These are phyloP conservation scores for Pleurostoma richardsiae DNA, from an alignment of 2,329 filamentous ascomycete genomes.

Conservation along the genomic window DNA sequence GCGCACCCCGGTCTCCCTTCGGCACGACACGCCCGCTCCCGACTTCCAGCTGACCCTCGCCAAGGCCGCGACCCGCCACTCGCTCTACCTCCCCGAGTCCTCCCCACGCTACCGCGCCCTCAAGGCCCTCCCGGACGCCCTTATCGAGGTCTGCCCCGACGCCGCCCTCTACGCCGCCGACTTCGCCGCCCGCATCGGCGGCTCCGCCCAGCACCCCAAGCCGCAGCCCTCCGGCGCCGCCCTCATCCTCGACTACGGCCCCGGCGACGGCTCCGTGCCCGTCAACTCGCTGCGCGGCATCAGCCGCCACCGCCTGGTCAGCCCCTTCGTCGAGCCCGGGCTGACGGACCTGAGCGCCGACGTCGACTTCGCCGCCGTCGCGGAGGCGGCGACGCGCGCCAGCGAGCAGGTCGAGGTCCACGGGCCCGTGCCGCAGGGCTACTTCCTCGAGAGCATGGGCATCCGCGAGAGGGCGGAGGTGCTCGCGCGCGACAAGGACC, in stretches of 20 bases:
- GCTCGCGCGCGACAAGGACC: conserved; percentile 44
- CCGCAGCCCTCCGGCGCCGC: conserved; percentile 71
- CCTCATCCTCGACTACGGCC: conserved; percentile 94
- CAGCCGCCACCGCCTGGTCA: conserved; percentile 67
- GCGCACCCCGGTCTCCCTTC: conserved; percentile 45
- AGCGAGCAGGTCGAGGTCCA: conserved; percentile 84
- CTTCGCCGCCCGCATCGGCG: conserved; percentile 81
- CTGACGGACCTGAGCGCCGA: conserved; percentile 86
- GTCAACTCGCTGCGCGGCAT: conserved; percentile 90
- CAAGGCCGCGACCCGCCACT: conserved; percentile 71
- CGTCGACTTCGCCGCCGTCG: conserved; percentile 86
- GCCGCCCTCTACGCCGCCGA: conserved; percentile 73
- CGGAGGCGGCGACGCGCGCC: conserved; percentile 71
- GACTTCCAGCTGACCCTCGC: conserved; percentile 88
- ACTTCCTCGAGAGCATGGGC: conserved; percentile 77
- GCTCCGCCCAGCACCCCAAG: conserved; percentile 51
- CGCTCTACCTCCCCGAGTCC: conserved; percentile 76
- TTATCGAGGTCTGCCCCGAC: conserved; percentile 89
- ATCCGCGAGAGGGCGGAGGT: conserved; percentile 72
- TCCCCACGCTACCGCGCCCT: conserved; percentile 76
- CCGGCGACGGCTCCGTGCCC: conserved; percentile 65
- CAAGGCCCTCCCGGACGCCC: conserved; percentile 59
- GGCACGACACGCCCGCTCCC: conserved; percentile 49
- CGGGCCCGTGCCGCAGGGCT: conserved; percentile 80
- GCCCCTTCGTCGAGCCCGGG: conserved; percentile 74